A percentile compares a stretch with the other conserved stretches of the same genome.
Evolutionary conservation across 345 rosid genomes (phyloP).

Genomic region (Cardamine resedifolia): DNA sequence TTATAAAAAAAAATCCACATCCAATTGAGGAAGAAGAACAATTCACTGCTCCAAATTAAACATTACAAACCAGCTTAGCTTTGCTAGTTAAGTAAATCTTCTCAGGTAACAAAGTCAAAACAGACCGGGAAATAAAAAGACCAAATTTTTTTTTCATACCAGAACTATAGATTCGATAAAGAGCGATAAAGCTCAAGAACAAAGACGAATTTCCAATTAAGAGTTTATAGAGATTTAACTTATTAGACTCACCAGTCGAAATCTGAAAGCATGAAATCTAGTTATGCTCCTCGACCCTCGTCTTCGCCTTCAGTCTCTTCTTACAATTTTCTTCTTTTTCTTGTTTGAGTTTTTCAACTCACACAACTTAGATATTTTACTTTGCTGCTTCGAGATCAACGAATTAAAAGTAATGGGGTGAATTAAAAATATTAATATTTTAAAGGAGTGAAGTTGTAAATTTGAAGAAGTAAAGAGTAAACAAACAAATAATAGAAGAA

Average conservation of each 20-base stretch:
- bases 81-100: neutral
- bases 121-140: neutral
- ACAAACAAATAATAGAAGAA: constrained; percentile 22
- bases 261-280: constrained; percentile 13
- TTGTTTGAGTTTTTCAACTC: constrained; percentile 14
- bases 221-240: neutral
- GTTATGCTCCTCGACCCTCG: neutral
- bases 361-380: neutral
- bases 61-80: neutral
- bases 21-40: neutral
- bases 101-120: constrained; percentile 24
- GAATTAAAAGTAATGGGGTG: constrained; percentile 4
- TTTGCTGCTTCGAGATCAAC: neutral
- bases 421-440: neutral
- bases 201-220: too few relatives aligned
- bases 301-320: neutral
- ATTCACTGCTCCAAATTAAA: neutral
- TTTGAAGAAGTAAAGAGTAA: neutral
- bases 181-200: too few relatives aligned
- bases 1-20: neutral
- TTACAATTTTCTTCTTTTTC: neutral
- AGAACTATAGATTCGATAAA: neutral
- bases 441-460: constrained; percentile 8
- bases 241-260: constrained; percentile 21
- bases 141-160: neutral